Evolutionary conservation across 140 eudicot species (phyloP).

Genomic region (Senecio squalidus): DNA sequence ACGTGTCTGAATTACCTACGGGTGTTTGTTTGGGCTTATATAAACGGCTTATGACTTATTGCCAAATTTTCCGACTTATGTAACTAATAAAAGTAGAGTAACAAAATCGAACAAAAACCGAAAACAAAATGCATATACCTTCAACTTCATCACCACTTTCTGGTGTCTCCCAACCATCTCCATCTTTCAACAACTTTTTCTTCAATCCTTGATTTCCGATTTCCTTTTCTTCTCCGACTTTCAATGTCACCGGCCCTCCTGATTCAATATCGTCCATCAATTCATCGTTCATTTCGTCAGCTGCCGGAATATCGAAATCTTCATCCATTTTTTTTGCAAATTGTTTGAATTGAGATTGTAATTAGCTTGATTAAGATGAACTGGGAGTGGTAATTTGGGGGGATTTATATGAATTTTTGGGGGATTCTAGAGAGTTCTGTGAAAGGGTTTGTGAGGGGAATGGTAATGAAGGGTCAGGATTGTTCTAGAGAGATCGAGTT

Average conservation of each 20-base stretch:
- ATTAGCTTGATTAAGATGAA: too few relatives aligned
- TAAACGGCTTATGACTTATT: too few relatives aligned
- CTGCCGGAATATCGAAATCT: slow-evolving; percentile 74
- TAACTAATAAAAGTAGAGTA: background rate
- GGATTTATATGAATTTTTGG: background rate
- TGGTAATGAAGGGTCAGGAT: background rate
- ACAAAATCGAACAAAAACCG: background rate
- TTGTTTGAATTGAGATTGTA: too few relatives aligned
- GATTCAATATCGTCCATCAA: slow-evolving; percentile 27
- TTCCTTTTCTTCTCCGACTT: slow-evolving; percentile 94
- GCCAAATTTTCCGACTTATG: too few relatives aligned
- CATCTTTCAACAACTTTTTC: slow-evolving; percentile 90
- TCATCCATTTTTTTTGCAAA: slow-evolving; percentile 75
- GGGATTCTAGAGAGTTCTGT: background rate
- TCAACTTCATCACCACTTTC: slow-evolving; percentile 91
- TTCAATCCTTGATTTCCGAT: slow-evolving; percentile 76
- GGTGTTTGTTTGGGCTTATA: too few relatives aligned
- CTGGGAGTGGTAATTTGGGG: background rate
- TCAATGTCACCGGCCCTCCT: slow-evolving; percentile 28
- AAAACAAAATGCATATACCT: slow-evolving; percentile 30
- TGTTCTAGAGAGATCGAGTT: background rate
- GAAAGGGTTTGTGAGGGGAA: background rate
- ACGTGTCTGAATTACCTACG: too few relatives aligned
- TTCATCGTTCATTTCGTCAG: slow-evolving; percentile 58
- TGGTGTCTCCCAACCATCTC: slow-evolving; percentile 84